Percentiles rank a stretch among this genome's conserved stretches.
phyloP scores from a whole-genome alignment of 345 rosid genomes.

The Ceriops decandra region DNA sequence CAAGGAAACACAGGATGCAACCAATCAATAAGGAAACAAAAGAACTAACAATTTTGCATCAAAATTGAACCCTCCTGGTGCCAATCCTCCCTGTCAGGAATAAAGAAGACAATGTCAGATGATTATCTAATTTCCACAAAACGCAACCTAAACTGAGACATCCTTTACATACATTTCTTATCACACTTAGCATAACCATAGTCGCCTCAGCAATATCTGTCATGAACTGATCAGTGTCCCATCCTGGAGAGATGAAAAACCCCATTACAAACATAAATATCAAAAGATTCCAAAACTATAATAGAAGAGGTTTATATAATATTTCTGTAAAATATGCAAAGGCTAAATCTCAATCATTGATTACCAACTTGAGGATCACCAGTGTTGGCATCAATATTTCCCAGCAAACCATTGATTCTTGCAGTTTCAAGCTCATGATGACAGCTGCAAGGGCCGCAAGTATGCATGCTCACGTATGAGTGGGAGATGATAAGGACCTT shows the following conservation, averaged over 20 bases:
- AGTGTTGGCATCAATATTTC: conserved; percentile 90
- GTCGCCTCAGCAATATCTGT: conserved; percentile 88
- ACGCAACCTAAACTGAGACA: conserved; percentile 1
- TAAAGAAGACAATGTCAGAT: conserved; percentile 9
- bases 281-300: not conserved
- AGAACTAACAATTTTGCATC: conserved; percentile 82
- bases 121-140: not conserved
- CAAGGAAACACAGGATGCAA: not conserved
- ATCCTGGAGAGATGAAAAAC: conserved; percentile 43
- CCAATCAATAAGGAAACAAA: conserved; percentile 1
- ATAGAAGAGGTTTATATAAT: not conserved
- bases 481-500: not conserved
- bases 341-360: not conserved
- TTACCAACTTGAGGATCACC: conserved; percentile 91
- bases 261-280: not conserved
- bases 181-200: conserved; percentile 80
- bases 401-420: conserved; percentile 76
- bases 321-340: not conserved
- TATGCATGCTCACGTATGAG: not conserved
- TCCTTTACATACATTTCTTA: conserved; percentile 54
- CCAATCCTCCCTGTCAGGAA: conserved; percentile 67
- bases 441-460: conserved; percentile 44
- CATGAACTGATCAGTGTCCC: conserved; percentile 96
- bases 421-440: conserved; percentile 96
- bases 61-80: conserved; percentile 97